Evolutionary conservation across 164 flowering plant species (phyloP), one percentile per base, ranked within the genome.

Genomic region (Hamamelis virginiana): DNA sequence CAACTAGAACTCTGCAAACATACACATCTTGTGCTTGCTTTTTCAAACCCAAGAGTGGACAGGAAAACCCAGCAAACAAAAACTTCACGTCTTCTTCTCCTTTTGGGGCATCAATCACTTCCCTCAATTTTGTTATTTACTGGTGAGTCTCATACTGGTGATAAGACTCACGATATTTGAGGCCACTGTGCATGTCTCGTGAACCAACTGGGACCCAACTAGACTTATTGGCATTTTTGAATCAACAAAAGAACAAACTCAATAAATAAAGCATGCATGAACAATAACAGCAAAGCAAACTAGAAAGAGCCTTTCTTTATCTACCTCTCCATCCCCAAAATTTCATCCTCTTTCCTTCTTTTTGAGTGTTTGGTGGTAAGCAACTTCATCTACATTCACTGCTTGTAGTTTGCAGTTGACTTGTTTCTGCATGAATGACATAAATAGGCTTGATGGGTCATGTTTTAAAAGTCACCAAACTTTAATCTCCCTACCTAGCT

Each of bases 351-450:
- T 69, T 59, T 25, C 66, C 69, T 52, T 67, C 65, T 56, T 56
- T 69, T 59, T 45, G 38, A 58, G 60, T 57, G 68, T 64, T 68
- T 51, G 21, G 67, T 48, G 65, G 21, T 48, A 58, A 59, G 47
- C 60, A 65, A n/a, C 41, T 18, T 14, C 47, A 26, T 19, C 50
- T 60, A 62, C 67, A 77, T 69, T 78, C 68, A 78, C 74, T 62
- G 71, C 78, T 73, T 47, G 18, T 72, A 23, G 80, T 82, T 85
- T 73, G 55, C 77, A 72, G 84, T 73, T 83, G 65, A 80, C 83
- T 82, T 69, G 82, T 69, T 73, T 78, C 19, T 75, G 73, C 81
- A 76, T 86, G 87, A 84, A 18, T 64, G 16, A 67, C 75, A 76
- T 84, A 73, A 84, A 72, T 64, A 64, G 25, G 45, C 44, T 61